These are phyloP conservation scores for Mychonastes homosphaera DNA, from an alignment of 139 green algal genomes.

Conservation along the genomic window DNA sequence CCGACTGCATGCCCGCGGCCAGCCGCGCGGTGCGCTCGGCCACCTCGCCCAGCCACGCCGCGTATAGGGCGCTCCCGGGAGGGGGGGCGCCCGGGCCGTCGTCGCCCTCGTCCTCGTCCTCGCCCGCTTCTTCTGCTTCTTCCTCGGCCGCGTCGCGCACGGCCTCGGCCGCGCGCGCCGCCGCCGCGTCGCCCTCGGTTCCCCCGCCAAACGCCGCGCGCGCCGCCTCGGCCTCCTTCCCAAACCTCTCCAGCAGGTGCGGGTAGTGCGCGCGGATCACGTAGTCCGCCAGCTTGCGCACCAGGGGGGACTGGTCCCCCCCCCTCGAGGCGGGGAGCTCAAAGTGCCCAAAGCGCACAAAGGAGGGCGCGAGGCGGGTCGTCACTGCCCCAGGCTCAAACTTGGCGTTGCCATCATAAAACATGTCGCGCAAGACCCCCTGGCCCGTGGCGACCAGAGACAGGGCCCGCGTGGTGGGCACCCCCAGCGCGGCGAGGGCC, in stretches of 20 bases:
- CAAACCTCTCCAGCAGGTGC: constrained; percentile 36
- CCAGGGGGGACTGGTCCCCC: constrained; percentile 33
- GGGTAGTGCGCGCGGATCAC: constrained; percentile 77
- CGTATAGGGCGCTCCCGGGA: no score
- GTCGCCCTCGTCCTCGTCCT: no score
- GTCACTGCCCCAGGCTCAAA: constrained; percentile 40
- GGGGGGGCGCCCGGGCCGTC: no score
- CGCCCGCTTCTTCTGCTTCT: no score
- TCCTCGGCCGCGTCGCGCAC: no score
- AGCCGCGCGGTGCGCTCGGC: constrained; percentile 56
- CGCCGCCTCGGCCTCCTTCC: no score
- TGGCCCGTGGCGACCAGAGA: constrained; percentile 72
- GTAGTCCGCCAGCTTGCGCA: constrained; percentile 50
- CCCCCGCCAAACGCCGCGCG: no score
- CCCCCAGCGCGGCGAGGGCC: constrained; percentile 71
- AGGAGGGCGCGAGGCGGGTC: constrained; percentile 68
- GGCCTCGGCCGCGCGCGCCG: no score
- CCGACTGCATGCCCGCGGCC: constrained; percentile 71
- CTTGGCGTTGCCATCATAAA: constrained; percentile 55
- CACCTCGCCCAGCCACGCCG: constrained; percentile 51
- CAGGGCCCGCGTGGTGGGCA: constrained; percentile 88
- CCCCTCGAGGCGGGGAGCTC: constrained; percentile 63
- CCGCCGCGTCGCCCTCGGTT: no score
- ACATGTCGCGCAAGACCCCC: constrained; percentile 74
- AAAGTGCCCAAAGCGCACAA: constrained; percentile 89